These are phyloP conservation scores for Sporothrix variecibatus DNA, from an alignment of 2,329 filamentous ascomycete genomes.

Conservation along the genomic window DNA sequence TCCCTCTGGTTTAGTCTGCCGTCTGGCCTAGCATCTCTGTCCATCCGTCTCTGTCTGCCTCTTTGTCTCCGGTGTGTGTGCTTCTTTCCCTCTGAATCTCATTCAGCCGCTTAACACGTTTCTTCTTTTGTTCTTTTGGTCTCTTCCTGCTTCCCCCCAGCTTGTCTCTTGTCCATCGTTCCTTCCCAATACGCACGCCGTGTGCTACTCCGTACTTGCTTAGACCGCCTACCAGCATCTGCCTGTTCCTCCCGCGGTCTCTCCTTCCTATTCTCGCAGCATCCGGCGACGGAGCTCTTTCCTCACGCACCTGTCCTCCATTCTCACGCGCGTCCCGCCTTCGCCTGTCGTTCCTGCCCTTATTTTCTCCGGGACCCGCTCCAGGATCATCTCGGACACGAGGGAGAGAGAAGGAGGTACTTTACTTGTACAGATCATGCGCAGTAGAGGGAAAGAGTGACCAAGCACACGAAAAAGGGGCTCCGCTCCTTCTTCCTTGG, in stretches of 20 bases:
- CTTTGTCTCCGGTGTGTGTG: not conserved
- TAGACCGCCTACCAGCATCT: not conserved
- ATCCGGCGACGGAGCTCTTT: not conserved
- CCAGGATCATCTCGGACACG: not conserved
- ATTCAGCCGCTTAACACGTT: constrained; percentile 22
- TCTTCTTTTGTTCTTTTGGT: not conserved
- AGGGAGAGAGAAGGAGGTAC: not conserved
- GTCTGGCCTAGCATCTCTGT: not conserved
- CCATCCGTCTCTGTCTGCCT: not conserved
- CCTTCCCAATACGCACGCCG: not conserved
- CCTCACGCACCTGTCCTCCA: not conserved
- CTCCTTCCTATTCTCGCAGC: not conserved
- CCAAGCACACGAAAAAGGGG: not conserved
- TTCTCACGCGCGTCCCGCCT: not conserved
- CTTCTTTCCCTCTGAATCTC: not conserved
- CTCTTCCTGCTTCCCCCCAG: not conserved
- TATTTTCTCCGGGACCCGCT: not conserved
- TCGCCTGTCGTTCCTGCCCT: constrained; percentile 1
- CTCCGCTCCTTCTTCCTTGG: constrained; percentile 1
- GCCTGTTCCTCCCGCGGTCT: not conserved
- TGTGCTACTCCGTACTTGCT: not conserved
- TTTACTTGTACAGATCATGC: not conserved
- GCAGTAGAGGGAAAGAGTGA: constrained; percentile 7
- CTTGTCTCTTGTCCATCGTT: not conserved
- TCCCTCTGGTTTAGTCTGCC: not conserved